These are phyloP conservation scores for Scutellaria barbata DNA, from an alignment of 257 asterid genomes.

Conservation along the genomic window DNA sequence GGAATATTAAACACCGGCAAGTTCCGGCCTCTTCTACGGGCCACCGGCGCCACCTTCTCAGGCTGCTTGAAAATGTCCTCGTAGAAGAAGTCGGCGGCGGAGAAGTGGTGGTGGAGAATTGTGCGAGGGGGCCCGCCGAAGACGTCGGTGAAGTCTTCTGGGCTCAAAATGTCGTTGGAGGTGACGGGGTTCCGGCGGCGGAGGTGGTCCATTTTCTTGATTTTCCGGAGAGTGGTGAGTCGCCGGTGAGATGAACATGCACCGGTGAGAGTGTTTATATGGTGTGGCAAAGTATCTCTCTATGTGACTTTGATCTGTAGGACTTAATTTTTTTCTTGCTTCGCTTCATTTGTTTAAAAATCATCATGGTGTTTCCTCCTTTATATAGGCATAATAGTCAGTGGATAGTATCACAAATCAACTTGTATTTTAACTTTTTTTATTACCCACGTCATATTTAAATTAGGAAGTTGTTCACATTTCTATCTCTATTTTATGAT, in stretches of 20 bases:
- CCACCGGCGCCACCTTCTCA: slow-evolving; percentile 34
- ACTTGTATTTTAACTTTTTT: too few species aligned
- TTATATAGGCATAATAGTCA: background rate
- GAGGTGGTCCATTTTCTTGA: slow-evolving; percentile 50
- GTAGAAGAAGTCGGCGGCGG: slow-evolving; percentile 44
- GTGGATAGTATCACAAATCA: too few species aligned
- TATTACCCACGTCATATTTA: too few species aligned
- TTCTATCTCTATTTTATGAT: too few species aligned
- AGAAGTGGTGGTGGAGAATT: slow-evolving; percentile 52
- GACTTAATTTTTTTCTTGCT: background rate
- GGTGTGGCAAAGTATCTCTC: background rate
- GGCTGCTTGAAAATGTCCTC: slow-evolving; percentile 55
- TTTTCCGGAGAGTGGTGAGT: slow-evolving; percentile 27
- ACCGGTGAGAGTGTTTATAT: slow-evolving; percentile 3
- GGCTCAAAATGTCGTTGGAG: slow-evolving; percentile 42
- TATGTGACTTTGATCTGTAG: background rate
- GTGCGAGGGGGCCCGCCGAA: slow-evolving; percentile 81
- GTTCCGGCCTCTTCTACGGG: slow-evolving; percentile 42
- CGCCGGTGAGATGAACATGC: slow-evolving; percentile 24
- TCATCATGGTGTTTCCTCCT: slow-evolving; percentile 22
- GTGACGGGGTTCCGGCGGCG: slow-evolving; percentile 37
- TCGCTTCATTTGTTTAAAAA: background rate
- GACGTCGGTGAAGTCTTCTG: slow-evolving; percentile 70
- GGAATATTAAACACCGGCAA: slow-evolving; percentile 68
- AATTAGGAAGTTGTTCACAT: too few species aligned